Percentiles rank a stretch among this genome's conserved stretches.
Conservation (phyloP, 345 rosid species). For the Melaleuca quinquenervia region DNA sequence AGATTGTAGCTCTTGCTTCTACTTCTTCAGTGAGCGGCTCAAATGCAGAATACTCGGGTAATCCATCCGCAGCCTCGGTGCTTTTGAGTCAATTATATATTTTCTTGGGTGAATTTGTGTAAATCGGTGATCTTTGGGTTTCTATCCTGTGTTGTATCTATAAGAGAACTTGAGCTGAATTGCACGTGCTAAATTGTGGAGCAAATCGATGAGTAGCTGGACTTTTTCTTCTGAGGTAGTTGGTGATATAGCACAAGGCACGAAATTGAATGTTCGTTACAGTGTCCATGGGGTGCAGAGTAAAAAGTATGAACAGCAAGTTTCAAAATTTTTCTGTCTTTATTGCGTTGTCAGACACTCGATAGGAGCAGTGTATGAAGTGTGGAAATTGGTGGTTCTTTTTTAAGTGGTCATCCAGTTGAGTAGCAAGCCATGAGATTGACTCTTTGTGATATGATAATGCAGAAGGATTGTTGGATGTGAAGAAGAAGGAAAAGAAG, state of each 20-base stretch:
- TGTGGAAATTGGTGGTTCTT: neutral
- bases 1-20: constrained; percentile 3
- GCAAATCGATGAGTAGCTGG: neutral
- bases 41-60: constrained; percentile 4
- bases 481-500: constrained; percentile 14
- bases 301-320: neutral
- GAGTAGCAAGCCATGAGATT: neutral
- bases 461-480: constrained; percentile 38
- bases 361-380: neutral
- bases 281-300: neutral
- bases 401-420: neutral
- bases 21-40: constrained; percentile 5
- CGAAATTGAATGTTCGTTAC: neutral
- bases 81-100: neutral
- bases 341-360: neutral
- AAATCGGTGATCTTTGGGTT: neutral
- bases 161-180: neutral
- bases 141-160: neutral
- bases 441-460: neutral
- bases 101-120: neutral
- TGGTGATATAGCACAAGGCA: neutral
- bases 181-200: neutral
- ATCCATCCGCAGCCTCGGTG: neutral
- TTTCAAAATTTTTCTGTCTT: neutral
- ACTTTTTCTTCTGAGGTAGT: neutral